A percentile compares a stretch with the other conserved stretches of the same genome.
Conservation (phyloP, 805 yeast species). For the Kuraishia molischiana region DNA sequence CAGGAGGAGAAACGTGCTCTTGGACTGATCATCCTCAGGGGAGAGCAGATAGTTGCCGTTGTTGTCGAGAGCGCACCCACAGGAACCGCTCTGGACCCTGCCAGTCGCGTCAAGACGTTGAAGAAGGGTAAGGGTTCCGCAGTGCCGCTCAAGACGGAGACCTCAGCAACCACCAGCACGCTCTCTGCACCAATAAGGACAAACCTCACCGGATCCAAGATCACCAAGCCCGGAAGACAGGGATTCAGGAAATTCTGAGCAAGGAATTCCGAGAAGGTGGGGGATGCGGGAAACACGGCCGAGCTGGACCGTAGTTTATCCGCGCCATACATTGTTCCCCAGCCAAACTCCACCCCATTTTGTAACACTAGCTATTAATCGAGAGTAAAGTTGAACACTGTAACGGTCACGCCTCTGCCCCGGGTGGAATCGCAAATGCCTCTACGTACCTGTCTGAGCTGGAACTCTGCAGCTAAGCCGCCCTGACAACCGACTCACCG, state of each 20-base stretch:
- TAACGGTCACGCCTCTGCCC: too few species aligned
- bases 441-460: too few species aligned
- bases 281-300: too few species aligned
- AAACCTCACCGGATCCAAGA: neutral
- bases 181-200: constrained; percentile 3
- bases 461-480: too few species aligned
- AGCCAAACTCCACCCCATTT: too few species aligned
- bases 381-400: too few species aligned
- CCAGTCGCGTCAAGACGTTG: constrained; percentile 11
- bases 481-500: too few species aligned
- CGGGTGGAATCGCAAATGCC: too few species aligned
- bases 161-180: neutral
- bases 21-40: constrained; percentile 79
- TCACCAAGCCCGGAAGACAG: constrained; percentile 1
- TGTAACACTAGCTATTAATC: too few species aligned
- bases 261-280: too few species aligned
- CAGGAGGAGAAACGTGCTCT: constrained; percentile 64
- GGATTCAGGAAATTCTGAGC: constrained; percentile 1
- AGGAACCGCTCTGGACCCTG: constrained; percentile 19
- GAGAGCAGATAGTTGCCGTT: constrained; percentile 74
- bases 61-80: constrained; percentile 58
- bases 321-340: too few species aligned
- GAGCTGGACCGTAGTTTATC: too few species aligned
- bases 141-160: constrained; percentile 12
- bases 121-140: constrained; percentile 21